Conservation (phyloP, 257 asterid species). For the Solanum neorickii region DNA sequence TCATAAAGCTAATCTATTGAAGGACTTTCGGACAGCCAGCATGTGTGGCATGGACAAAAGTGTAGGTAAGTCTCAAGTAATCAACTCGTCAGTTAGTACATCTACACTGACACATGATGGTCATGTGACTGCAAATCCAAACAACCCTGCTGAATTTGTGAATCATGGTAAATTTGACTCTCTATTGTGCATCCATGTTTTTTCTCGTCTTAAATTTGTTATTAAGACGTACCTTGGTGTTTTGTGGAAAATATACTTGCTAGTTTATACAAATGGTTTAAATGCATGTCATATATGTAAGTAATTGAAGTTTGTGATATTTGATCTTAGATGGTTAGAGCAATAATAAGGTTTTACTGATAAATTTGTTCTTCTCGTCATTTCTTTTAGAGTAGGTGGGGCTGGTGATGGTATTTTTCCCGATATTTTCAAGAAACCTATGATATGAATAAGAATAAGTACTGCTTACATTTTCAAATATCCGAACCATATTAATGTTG, state of each 20-base stretch:
- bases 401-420: neutral
- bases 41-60: conserved; percentile 46
- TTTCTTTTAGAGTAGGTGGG: neutral
- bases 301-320: neutral
- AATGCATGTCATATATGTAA: neutral
- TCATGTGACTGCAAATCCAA: conserved; percentile 35
- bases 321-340: neutral
- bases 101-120: conserved; percentile 34
- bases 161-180: conserved; percentile 42
- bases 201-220: neutral
- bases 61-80: conserved; percentile 39
- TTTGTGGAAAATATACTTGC: neutral
- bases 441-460: neutral
- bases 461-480: neutral
- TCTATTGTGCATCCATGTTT: neutral
- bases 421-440: neutral
- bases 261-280: neutral
- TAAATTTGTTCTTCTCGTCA: neutral
- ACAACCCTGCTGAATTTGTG: conserved; percentile 45
- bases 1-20: conserved; percentile 28
- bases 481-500: neutral
- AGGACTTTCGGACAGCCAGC: conserved; percentile 58
- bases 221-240: neutral
- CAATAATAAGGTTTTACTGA: neutral
- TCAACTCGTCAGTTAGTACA: conserved; percentile 48